Base-by-base conservation (phyloP, 1,284 basidiomycete species). In the Vanrija humicola region DNA sequence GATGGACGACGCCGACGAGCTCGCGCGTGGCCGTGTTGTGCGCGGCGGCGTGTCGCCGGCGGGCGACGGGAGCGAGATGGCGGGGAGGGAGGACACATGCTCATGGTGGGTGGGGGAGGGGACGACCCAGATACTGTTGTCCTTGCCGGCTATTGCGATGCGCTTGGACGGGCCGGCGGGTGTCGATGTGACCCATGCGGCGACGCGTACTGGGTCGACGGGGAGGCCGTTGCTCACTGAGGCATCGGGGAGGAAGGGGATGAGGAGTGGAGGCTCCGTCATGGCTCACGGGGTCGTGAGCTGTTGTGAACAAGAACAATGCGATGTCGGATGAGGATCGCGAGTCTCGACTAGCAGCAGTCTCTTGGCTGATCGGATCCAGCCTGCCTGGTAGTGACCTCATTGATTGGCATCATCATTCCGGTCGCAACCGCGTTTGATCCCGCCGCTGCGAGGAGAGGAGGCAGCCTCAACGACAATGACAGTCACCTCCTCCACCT, bases 51-150 rank as follows among this genome's bases (percentile, higher is more conserved):
- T 65, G 68, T 19, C 69, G 51, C 0, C 62, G 21, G 21, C 21
- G 60, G 42, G 68, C 67, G 52, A 67, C 60, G 54, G 48, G 4
- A 59, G 49, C 14, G 47, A 28, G 26, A 56, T 21, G 1, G 48
- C 50, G 19, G 57, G 54, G 9, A 40, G 48, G 1, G 34, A 34
- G 12, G 34, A 34, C 14, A 34, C 34, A 12, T 12, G 34, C 12
- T 34, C 34, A 34, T 34, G 34, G 34, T 34, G 34, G 3, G 34
- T 34, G 12, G 34, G 12, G 4, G 59, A 61, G 10, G 55, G 49
- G 9, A 57, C 38, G 48, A 75, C 59, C 70, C 70, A 75, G n/a
- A 75, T 52, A 0, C 65, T 66, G 50, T 73, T 73, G 56, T 72
- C 66, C 4, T 53, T 39, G 21, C 54, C 59, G 2, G 67, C 67